phyloP scores from a whole-genome alignment of 2,329 filamentous ascomycete genomes.

The Scleromitrula shiraiana region DNA sequence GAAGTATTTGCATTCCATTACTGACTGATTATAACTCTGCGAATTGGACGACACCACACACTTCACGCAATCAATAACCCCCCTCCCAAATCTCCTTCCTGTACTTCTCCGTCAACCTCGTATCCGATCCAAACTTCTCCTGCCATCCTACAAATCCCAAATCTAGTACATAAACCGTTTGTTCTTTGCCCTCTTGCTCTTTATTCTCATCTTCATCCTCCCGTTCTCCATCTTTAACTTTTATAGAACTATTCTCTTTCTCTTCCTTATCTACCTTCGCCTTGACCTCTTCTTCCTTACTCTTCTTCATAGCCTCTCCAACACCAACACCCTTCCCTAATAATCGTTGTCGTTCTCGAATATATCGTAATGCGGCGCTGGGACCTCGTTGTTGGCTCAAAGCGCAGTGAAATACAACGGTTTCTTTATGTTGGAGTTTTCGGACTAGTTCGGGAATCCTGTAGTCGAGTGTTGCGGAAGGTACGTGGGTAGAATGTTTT shows the following conservation, averaged over 20 bases:
- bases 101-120: conserved; percentile 75
- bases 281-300: conserved; percentile 18
- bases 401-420: conserved; percentile 90
- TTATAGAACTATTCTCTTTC: conserved; percentile 26
- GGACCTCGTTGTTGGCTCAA: conserved; percentile 88
- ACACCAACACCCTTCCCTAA: conserved; percentile 23
- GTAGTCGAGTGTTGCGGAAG: conserved; percentile 64
- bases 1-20: too few species aligned
- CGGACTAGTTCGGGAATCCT: conserved; percentile 77
- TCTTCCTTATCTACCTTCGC: conserved; percentile 26
- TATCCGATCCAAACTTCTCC: conserved; percentile 70
- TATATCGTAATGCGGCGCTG: conserved; percentile 70
- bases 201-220: conserved; percentile 22
- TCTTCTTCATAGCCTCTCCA: conserved; percentile 17
- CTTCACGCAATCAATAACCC: conserved; percentile 26
- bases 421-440: conserved; percentile 66
- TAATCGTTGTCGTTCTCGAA: conserved; percentile 57
- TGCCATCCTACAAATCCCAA: conserved; percentile 86
- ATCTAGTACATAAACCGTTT: conserved; percentile 75
- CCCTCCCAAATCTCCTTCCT: conserved; percentile 71
- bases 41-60: too few species aligned
- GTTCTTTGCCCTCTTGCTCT: conserved; percentile 33
- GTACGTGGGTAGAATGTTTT: conserved; percentile 64
- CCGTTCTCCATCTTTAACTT: conserved; percentile 17
- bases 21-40: too few species aligned